phyloP scores from a whole-genome alignment of 2,329 filamentous ascomycete species.

The Arthrobotrys pseudoclavata region DNA sequence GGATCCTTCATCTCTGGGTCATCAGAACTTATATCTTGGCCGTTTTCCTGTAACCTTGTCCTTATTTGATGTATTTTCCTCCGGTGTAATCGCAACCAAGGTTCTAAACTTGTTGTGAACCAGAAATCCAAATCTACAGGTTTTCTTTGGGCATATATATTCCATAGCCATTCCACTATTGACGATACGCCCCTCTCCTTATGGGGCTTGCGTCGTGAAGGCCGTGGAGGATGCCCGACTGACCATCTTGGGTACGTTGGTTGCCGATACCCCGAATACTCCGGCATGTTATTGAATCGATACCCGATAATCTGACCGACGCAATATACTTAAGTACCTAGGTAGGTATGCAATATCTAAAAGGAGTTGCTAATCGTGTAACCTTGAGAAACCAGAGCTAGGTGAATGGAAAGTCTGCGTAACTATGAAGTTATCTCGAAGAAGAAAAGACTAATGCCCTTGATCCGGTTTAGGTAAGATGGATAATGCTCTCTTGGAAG shows the following conservation, averaged over 20 bases:
- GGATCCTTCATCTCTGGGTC: constrained; percentile 4
- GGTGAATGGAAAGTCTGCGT: constrained; percentile 5
- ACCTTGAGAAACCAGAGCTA: not conserved
- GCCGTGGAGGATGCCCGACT: not conserved
- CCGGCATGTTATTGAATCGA: not conserved
- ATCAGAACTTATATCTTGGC: not conserved
- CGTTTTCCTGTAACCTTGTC: not conserved
- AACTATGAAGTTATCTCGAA: not conserved
- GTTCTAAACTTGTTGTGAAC: not conserved
- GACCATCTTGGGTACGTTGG: not conserved
- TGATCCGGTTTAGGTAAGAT: constrained; percentile 17
- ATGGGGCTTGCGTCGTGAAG: constrained; percentile 5
- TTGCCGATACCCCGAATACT: not conserved
- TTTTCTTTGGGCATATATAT: not conserved
- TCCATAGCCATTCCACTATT: constrained; percentile 11
- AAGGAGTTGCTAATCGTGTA: not conserved
- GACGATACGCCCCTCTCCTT: not conserved
- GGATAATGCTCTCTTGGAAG: not conserved
- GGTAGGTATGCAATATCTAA: not conserved
- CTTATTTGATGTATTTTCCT: not conserved
- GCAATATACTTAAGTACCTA: too few relatives aligned
- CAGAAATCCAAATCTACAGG: not conserved
- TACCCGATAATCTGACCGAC: not conserved
- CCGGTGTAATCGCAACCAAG: not conserved
- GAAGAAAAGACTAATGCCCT: constrained; percentile 8